Percentiles rank a stretch among this genome's conserved stretches.
Evolutionary conservation across 108 stramenopile species (phyloP).

Genomic region (Skeletonema menzelii): DNA sequence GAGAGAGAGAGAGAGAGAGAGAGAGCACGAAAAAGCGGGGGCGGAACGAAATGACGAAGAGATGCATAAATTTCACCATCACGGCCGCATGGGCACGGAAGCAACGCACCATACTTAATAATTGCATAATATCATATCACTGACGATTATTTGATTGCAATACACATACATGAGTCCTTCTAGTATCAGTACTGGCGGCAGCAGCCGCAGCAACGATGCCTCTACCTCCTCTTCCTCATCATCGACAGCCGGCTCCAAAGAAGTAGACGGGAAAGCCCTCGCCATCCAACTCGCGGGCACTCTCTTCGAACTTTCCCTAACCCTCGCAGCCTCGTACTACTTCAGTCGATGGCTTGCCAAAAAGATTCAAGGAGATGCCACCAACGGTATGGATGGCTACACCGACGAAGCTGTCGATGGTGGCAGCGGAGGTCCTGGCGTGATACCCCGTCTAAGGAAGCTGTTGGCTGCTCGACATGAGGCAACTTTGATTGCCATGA

Average conservation of each 20-base stretch:
- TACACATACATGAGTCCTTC: background rate
- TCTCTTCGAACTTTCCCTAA: conserved; percentile 31
- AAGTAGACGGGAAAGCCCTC: conserved; percentile 27
- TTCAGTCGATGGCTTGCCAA: conserved; percentile 29
- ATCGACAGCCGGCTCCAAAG: background rate
- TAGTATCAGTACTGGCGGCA: background rate
- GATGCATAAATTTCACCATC: too few species aligned
- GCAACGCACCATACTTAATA: too few species aligned
- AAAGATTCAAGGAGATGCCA: background rate
- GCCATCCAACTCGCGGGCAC: conserved; percentile 13
- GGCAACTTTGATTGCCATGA: conserved; percentile 28
- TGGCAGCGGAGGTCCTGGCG: conserved; percentile 1
- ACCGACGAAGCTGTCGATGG: conserved; percentile 17
- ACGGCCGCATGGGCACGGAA: too few species aligned
- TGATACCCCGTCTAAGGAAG: conserved; percentile 9
- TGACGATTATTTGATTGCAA: too few species aligned
- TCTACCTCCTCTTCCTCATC: background rate
- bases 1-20: too few species aligned
- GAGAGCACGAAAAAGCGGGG: too few species aligned
- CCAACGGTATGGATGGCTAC: conserved; percentile 2
- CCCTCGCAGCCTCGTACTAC: conserved; percentile 40
- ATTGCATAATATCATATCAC: too few species aligned
- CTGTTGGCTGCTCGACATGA: conserved; percentile 26
- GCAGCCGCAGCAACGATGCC: background rate
- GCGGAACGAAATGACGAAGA: too few species aligned